Percentiles rank a stretch among this genome's conserved stretches.
Evolutionary conservation across 2,329 filamentous ascomycete species (phyloP).

Genomic region (Plenodomus tracheiphilus): DNA sequence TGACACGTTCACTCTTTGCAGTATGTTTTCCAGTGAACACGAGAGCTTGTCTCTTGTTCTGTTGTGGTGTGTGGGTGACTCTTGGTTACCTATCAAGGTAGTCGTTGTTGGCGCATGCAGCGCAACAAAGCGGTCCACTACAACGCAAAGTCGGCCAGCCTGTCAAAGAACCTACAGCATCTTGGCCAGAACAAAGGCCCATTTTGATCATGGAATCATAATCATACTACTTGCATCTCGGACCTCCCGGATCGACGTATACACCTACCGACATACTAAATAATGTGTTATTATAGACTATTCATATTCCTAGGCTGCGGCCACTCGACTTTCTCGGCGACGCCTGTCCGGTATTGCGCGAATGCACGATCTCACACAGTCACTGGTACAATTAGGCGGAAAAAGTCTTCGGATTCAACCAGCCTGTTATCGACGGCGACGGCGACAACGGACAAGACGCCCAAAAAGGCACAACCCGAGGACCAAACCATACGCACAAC

Average conservation of each 20-base stretch:
- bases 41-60: neutral
- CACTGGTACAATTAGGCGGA: neutral
- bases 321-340: slow-evolving; percentile 42
- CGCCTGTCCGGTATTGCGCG: slow-evolving; percentile 43
- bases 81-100: too few relatives aligned
- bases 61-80: neutral
- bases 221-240: neutral
- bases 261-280: neutral
- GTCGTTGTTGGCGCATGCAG: neutral
- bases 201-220: neutral
- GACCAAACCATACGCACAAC: neutral
- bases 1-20: too few relatives aligned
- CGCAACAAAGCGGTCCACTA: neutral
- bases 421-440: neutral
- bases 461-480: neutral
- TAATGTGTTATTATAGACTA: slow-evolving; percentile 50
- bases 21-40: neutral
- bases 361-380: neutral
- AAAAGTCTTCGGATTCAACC: neutral
- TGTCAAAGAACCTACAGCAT: neutral
- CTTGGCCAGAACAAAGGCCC: neutral
- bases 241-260: neutral
- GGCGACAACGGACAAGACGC: neutral
- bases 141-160: neutral
- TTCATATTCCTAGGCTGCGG: slow-evolving; percentile 50